A percentile compares a stretch with the other conserved stretches of the same genome.
These are phyloP conservation scores for Plasmodium inui DNA, from an alignment of 169 alveolate species.

Conservation along the genomic window DNA sequence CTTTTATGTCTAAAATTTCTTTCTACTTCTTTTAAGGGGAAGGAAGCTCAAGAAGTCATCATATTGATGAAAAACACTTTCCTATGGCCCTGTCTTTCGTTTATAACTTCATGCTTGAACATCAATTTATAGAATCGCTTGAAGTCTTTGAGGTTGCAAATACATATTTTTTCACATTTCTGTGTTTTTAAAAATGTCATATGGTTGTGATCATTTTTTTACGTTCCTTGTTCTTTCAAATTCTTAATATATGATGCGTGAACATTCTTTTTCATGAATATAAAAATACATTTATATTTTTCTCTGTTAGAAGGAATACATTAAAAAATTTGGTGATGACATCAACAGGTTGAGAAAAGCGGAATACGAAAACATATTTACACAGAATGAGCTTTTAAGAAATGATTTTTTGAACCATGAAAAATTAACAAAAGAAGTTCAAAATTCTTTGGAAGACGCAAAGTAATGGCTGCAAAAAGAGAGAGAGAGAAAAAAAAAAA, in stretches of 20 bases:
- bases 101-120: constrained; percentile 67
- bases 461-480: constrained; percentile 27
- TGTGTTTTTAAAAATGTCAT: constrained; percentile 1
- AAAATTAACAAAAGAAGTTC: constrained; percentile 61
- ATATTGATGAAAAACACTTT: constrained; percentile 43
- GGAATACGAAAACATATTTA: constrained; percentile 42
- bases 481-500: not conserved
- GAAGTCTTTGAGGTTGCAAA: constrained; percentile 70
- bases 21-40: constrained; percentile 51
- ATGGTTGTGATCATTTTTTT: constrained; percentile 2
- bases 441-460: constrained; percentile 71
- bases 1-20: constrained; percentile 11
- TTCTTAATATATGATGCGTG: not conserved
- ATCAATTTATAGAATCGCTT: constrained; percentile 65
- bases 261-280: constrained; percentile 31
- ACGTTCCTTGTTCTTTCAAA: not conserved
- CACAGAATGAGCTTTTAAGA: constrained; percentile 70
- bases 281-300: constrained; percentile 13
- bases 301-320: constrained; percentile 56
- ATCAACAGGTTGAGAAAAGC: constrained; percentile 46
- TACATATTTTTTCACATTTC: not conserved
- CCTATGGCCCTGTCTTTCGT: constrained; percentile 59
- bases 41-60: constrained; percentile 24
- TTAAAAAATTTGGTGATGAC: constrained; percentile 54
- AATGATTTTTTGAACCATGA: constrained; percentile 66